phyloP scores from a whole-genome alignment of 2,329 filamentous ascomycete genomes.

The Fusarium keratoplasticum region DNA sequence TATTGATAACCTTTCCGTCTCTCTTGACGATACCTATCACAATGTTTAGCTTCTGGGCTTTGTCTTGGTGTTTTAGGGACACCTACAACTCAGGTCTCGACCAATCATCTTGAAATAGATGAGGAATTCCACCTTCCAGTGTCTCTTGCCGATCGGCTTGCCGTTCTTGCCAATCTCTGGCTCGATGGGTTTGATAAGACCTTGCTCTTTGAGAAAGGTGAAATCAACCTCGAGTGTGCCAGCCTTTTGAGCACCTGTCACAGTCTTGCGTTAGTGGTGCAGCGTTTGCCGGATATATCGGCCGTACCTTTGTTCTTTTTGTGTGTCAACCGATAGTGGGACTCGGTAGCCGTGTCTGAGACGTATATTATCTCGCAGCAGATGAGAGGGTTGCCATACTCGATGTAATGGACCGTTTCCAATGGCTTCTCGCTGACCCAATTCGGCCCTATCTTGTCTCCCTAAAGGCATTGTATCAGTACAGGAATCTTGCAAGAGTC shows the following conservation, averaged over 20 bases:
- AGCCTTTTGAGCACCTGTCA: not conserved
- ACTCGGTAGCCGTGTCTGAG: not conserved
- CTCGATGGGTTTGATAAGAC: not conserved
- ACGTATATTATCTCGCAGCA: not conserved
- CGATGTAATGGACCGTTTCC: not conserved
- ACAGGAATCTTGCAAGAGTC: accelerated
- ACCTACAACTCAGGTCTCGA: not conserved
- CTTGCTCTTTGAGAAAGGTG: not conserved
- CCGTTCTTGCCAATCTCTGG: not conserved
- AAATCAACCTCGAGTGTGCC: not conserved
- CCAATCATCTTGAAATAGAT: not conserved
- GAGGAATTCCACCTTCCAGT: not conserved
- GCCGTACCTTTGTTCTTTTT: not conserved
- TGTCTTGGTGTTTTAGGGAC: not conserved
- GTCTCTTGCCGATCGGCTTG: not conserved
- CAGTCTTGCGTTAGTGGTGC: accelerated
- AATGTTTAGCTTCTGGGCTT: not conserved
- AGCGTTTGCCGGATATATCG: accelerated
- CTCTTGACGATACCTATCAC: not conserved
- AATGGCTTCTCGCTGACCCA: not conserved
- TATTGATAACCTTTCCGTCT: not conserved
- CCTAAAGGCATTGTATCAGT: not conserved
- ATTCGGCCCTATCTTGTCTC: not conserved
- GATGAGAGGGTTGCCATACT: not conserved
- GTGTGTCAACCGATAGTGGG: not conserved